Percentiles rank a stretch among this genome's conserved stretches.
Conservation (phyloP, 2,329 filamentous ascomycete species). For the Alternaria sp. region DNA sequence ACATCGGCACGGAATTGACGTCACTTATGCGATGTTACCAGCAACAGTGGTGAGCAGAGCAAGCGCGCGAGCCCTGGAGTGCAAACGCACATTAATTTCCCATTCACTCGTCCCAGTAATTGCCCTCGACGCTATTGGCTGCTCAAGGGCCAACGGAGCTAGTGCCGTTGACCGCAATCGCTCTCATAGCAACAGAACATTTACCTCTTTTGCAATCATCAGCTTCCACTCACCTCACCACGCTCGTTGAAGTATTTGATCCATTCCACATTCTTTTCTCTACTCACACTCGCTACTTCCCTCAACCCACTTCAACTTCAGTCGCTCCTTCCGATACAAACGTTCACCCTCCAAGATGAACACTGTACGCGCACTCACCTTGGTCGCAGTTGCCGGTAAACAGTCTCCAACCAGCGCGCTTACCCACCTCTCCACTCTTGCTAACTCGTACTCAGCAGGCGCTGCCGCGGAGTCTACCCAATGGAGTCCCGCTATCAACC, state of each 20-base stretch:
- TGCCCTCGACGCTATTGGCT: conserved; percentile 10
- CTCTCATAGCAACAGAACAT: conserved; percentile 7
- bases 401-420: background rate
- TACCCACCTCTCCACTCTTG: background rate
- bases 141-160: background rate
- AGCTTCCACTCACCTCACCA: background rate
- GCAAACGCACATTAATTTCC: conserved; percentile 11
- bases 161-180: conserved; percentile 2
- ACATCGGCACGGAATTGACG: background rate
- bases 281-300: background rate
- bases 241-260: conserved; percentile 3
- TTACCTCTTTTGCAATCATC: background rate
- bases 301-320: background rate
- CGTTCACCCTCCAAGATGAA: conserved; percentile 10
- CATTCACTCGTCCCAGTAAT: conserved; percentile 10
- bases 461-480: conserved; percentile 15
- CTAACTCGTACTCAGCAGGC: conserved; percentile 6
- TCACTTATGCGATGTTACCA: background rate
- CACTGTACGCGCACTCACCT: conserved; percentile 10
- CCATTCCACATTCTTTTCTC: background rate
- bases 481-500: conserved; percentile 4
- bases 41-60: background rate
- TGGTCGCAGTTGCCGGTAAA: conserved; percentile 19
- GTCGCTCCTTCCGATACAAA: background rate
- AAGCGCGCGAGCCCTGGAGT: conserved; percentile 1